Percentiles rank a stretch among this genome's conserved stretches.
Conservation (phyloP, 768 basidiomycete genomes). For the Dioszegia aurantiaca region DNA sequence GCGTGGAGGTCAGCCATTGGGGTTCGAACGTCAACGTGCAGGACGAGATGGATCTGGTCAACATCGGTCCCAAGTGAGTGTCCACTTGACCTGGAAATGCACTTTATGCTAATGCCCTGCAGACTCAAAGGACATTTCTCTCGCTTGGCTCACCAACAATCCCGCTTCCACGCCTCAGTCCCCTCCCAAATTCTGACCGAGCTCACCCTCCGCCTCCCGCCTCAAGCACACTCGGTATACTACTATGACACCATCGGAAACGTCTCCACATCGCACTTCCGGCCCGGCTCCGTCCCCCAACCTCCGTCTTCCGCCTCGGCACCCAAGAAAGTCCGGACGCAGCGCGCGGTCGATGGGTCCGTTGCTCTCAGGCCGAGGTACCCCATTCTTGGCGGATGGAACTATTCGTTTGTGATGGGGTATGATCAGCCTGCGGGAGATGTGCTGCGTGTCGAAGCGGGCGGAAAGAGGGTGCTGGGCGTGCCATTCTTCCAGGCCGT, state of each 20-base stretch:
- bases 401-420: slow-evolving; percentile 89
- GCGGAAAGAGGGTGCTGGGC: slow-evolving; percentile 63
- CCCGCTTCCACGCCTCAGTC: slow-evolving; percentile 64
- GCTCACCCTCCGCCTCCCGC: slow-evolving; percentile 74
- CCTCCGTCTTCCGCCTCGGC: slow-evolving; percentile 7
- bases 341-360: slow-evolving; percentile 56
- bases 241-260: slow-evolving; percentile 92
- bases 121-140: slow-evolving; percentile 96
- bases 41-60: slow-evolving; percentile 79
- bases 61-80: slow-evolving; percentile 77
- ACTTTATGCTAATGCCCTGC: background rate
- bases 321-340: slow-evolving; percentile 19
- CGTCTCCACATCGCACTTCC: slow-evolving; percentile 87
- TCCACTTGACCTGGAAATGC: too few species aligned
- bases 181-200: slow-evolving; percentile 66
- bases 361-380: slow-evolving; percentile 86
- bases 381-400: slow-evolving; percentile 95
- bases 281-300: slow-evolving; percentile 55
- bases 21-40: slow-evolving; percentile 90
- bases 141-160: slow-evolving; percentile 78
- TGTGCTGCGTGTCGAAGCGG: slow-evolving; percentile 63
- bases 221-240: slow-evolving; percentile 76
- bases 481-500: slow-evolving; percentile 83
- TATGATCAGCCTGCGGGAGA: slow-evolving; percentile 80
- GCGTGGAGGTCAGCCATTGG: slow-evolving; percentile 95